Evolutionary conservation across 768 basidiomycete genomes (phyloP).

Genomic region (Cyathus striatus): DNA sequence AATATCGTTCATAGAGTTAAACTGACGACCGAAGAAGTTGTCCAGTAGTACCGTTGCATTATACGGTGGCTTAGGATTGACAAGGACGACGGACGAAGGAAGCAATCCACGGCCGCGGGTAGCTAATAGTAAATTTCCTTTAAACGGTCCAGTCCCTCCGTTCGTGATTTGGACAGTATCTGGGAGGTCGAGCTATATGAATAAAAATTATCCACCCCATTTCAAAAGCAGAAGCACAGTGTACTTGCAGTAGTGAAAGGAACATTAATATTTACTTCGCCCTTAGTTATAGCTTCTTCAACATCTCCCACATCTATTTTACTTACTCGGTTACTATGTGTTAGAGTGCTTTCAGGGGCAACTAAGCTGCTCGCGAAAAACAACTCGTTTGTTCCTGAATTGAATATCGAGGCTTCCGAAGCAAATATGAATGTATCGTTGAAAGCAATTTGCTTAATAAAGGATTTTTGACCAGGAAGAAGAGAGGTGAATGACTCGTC

Average conservation of each 20-base stretch:
- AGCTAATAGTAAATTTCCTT: constrained; percentile 52
- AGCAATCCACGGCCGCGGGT: constrained; percentile 60
- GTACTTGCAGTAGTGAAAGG: constrained; percentile 20
- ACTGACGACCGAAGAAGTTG: constrained; percentile 76
- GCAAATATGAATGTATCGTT: constrained; percentile 56
- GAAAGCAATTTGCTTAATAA: constrained; percentile 47
- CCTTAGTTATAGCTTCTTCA: constrained; percentile 29
- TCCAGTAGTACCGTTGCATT: constrained; percentile 68
- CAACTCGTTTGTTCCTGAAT: constrained; percentile 51
- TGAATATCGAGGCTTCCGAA: constrained; percentile 67
- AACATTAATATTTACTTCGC: constrained; percentile 31
- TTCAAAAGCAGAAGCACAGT: background rate
- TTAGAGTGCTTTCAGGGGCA: constrained; percentile 48
- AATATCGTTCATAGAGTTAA: constrained; percentile 78
- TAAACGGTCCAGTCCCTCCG: constrained; percentile 61
- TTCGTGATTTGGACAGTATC: constrained; percentile 66
- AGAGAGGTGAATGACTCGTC: constrained; percentile 40
- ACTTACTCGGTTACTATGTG: constrained; percentile 52
- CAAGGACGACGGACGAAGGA: constrained; percentile 58
- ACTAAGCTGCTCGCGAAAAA: constrained; percentile 56
- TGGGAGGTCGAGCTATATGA: constrained; percentile 48
- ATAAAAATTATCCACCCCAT: background rate
- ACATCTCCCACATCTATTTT: constrained; percentile 52
- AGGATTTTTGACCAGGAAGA: constrained; percentile 46
- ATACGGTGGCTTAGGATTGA: constrained; percentile 59